A percentile compares a stretch with the other conserved stretches of the same genome.
Conservation (phyloP, 441 rosid genomes). For the Euphorbia schlechtendalii region DNA sequence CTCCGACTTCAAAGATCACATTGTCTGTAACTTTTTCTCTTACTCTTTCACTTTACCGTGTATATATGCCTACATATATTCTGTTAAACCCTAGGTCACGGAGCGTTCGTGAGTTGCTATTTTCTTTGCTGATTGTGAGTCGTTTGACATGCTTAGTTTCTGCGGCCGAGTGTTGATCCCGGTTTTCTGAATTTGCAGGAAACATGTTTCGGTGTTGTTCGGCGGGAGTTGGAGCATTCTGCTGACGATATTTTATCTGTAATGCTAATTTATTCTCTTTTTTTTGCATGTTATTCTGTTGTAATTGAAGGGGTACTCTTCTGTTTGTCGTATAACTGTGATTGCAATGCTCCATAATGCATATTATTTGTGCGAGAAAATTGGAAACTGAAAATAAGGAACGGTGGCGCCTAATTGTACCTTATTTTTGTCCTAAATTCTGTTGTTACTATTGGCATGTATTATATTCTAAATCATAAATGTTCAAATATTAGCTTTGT, state of each 20-base stretch:
- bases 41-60: constrained; percentile 11
- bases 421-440: no score
- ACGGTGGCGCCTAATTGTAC: neutral
- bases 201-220: no score
- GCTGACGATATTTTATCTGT: constrained; percentile 53
- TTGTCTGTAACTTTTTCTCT: constrained; percentile 71
- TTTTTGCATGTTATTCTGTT: no score
- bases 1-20: no score
- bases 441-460: no score
- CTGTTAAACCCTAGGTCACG: constrained; percentile 38
- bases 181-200: constrained; percentile 16
- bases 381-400: neutral
- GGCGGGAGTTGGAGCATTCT: constrained; percentile 87
- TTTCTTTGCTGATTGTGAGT: no score
- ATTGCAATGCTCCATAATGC: neutral
- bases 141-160: neutral
- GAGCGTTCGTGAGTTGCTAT: no score
- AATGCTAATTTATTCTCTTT: constrained; percentile 12
- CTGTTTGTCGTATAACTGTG: neutral
- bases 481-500: neutral
- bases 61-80: neutral
- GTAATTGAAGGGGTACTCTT: neutral
- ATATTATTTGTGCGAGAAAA: neutral
- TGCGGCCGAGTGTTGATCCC: neutral
- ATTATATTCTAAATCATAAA: no score